These are phyloP conservation scores for Naematelia encephala DNA, from an alignment of 768 basidiomycete species.

Conservation along the genomic window DNA sequence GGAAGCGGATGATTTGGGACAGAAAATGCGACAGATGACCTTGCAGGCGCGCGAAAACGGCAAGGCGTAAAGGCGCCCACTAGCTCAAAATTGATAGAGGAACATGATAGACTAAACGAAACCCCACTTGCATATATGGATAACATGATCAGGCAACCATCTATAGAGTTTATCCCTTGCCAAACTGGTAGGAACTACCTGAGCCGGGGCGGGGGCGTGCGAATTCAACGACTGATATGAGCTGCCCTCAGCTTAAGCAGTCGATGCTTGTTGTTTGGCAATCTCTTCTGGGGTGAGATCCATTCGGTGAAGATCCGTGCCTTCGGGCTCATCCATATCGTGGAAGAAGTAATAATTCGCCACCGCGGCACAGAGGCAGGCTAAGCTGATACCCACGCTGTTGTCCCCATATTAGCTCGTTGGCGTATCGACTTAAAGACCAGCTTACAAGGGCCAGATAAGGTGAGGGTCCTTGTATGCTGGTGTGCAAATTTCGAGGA, in stretches of 20 bases:
- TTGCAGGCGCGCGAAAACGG: background rate
- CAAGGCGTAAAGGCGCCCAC: background rate
- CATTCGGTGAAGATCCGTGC: slow-evolving; percentile 14
- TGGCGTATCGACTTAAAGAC: too few relatives aligned
- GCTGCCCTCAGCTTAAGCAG: too few relatives aligned
- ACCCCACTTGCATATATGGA: too few relatives aligned
- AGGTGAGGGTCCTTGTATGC: slow-evolving; percentile 40
- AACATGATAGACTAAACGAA: background rate
- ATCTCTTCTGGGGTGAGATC: slow-evolving; percentile 13
- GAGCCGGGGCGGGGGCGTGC: too few relatives aligned
- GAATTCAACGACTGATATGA: too few relatives aligned
- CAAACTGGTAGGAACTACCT: too few relatives aligned
- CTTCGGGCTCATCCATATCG: slow-evolving; percentile 6
- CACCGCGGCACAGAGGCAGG: slow-evolving; percentile 7
- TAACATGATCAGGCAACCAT: too few relatives aligned
- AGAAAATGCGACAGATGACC: slow-evolving; percentile 12
- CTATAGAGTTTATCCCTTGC: too few relatives aligned
- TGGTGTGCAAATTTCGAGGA: slow-evolving; percentile 21
- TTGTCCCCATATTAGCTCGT: too few relatives aligned
- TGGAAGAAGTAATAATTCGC: slow-evolving; percentile 12
- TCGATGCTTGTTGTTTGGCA: too few relatives aligned
- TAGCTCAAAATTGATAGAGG: too few relatives aligned
- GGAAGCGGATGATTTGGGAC: slow-evolving; percentile 31
- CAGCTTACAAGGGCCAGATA: slow-evolving; percentile 38
- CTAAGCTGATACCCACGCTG: slow-evolving; percentile 12